Conservation (phyloP, 2,329 filamentous ascomycete species). For the Aspergillus candidus region DNA sequence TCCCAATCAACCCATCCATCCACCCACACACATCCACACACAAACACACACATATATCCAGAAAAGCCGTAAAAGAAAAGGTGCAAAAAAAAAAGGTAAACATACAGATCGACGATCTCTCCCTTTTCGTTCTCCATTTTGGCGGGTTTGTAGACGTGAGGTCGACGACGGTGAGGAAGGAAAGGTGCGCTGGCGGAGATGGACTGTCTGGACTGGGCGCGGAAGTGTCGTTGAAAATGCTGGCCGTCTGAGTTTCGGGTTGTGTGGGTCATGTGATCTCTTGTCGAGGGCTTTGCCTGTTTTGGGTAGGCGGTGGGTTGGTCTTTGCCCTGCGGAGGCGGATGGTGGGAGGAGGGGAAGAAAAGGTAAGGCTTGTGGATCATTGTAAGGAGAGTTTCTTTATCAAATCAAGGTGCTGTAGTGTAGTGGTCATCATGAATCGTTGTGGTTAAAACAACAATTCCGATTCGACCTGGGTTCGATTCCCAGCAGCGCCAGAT, state of each 20-base stretch:
- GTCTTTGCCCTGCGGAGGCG: neutral
- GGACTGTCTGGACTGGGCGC: slow-evolving; percentile 8
- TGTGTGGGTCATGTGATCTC: slow-evolving; percentile 40
- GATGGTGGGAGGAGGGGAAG: neutral
- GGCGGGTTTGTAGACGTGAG: slow-evolving; percentile 34
- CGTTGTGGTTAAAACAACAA: too few species aligned
- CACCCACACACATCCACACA: too few species aligned
- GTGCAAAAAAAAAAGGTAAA: slow-evolving; percentile 20
- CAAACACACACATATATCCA: too few species aligned
- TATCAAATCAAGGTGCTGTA: too few species aligned
- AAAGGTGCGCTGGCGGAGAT: slow-evolving; percentile 22
- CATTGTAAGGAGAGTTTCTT: too few species aligned
- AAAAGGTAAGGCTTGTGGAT: neutral
- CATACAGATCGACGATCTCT: slow-evolving; percentile 98
- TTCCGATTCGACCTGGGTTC: too few species aligned
- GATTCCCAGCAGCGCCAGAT: too few species aligned
- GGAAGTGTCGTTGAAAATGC: slow-evolving; percentile 24
- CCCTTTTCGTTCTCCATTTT: slow-evolving; percentile 99
- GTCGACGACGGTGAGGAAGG: slow-evolving; percentile 32
- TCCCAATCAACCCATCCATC: too few species aligned
- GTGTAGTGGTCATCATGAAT: too few species aligned
- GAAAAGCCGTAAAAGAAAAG: slow-evolving; percentile 6
- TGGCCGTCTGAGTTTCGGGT: slow-evolving; percentile 18
- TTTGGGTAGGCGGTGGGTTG: slow-evolving; percentile 4
- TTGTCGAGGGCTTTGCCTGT: slow-evolving; percentile 33